Evolutionary conservation across 2,329 filamentous ascomycete species (phyloP).

Genomic region (Nothophaeocryptopus gaeumannii): DNA sequence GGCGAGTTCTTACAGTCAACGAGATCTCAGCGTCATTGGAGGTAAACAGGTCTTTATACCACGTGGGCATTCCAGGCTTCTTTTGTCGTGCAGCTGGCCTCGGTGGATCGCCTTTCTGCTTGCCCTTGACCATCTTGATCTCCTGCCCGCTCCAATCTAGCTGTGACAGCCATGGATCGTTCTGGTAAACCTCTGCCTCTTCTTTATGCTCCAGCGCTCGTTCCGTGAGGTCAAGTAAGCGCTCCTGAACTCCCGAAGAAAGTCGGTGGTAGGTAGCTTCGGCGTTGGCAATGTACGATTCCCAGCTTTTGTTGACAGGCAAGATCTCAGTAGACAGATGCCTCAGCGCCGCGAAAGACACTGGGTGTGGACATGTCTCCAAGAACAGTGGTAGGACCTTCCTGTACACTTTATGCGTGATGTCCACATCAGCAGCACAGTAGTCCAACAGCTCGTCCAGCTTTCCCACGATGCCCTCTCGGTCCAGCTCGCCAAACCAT

Average conservation of each 20-base stretch:
- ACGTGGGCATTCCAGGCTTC: conserved; percentile 88
- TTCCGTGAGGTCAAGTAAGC: conserved; percentile 69
- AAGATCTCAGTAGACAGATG: conserved; percentile 93
- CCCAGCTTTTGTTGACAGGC: conserved; percentile 85
- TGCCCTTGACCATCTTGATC: conserved; percentile 84
- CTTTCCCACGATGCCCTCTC: conserved; percentile 65
- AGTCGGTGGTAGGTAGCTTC: conserved; percentile 80
- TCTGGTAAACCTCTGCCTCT: conserved; percentile 65
- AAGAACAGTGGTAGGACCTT: conserved; percentile 90
- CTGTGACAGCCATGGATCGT: conserved; percentile 88
- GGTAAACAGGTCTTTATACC: conserved; percentile 88
- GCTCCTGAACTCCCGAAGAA: conserved; percentile 72
- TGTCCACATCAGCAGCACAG: conserved; percentile 87
- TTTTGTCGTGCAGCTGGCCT: conserved; percentile 81
- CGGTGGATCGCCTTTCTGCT: conserved; percentile 78
- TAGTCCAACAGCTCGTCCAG: conserved; percentile 86
- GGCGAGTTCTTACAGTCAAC: conserved; percentile 79
- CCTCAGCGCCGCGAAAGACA: conserved; percentile 90
- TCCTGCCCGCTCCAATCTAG: conserved; percentile 95
- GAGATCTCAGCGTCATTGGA: conserved; percentile 67
- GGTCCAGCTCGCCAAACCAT: conserved; percentile 79
- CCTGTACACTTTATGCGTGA: conserved; percentile 92
- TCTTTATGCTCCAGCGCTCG: conserved; percentile 73
- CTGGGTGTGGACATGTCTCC: conserved; percentile 87
- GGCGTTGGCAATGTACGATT: conserved; percentile 76